Evolutionary conservation across 306 rosid species (phyloP), one percentile per base, ranked within the genome.

Genomic region (Biancaea sappan): DNA sequence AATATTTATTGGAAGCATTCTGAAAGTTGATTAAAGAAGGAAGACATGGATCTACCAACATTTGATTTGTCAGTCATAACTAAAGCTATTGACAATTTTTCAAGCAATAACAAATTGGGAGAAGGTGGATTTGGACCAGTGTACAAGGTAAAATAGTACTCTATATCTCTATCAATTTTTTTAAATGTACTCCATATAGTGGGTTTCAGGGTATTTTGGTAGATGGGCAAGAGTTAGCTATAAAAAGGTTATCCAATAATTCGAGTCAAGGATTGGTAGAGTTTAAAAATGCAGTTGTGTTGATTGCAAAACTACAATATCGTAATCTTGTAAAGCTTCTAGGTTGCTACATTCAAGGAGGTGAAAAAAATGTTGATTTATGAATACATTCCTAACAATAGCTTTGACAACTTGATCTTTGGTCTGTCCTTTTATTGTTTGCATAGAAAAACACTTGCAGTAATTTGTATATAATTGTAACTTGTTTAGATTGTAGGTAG

Each of bases 121-220:
- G 67, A 66, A 67, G 80, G 80, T 43, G 80, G 74, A 15, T 84
- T 80, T 51, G 83, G 85, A 50, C 7, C 77, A 4, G 85, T 84
- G 14, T 80, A 84, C 69, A 43, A 76, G 75, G 80, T 67, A 58
- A 37, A 18, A 21, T 47, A 18, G 22, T 32, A 35, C 7, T 2
- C 35, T 19, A 6, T 62, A 5, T 21, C 62, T 69, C 22, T 10
- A 4, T 8, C 14, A 44, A 66, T 7, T 13, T 24, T 24, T 24
- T 66, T 15, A 15, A 12, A 43, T 11, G 37, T n/a, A 50, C 10
- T 15, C 4, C 26, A 7, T 9, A 66, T 29, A 2, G 24, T 51
- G n/a, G n/a, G n/a, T 51, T 32, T 51, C 34, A 69, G 74, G 74
- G 74, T 19, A 37, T n/a, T 5, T 31, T 69, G 12, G 8, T 15